Evolutionary conservation across 768 basidiomycete genomes (phyloP).

Genomic region (Tylopilus cervinicoccineus): DNA sequence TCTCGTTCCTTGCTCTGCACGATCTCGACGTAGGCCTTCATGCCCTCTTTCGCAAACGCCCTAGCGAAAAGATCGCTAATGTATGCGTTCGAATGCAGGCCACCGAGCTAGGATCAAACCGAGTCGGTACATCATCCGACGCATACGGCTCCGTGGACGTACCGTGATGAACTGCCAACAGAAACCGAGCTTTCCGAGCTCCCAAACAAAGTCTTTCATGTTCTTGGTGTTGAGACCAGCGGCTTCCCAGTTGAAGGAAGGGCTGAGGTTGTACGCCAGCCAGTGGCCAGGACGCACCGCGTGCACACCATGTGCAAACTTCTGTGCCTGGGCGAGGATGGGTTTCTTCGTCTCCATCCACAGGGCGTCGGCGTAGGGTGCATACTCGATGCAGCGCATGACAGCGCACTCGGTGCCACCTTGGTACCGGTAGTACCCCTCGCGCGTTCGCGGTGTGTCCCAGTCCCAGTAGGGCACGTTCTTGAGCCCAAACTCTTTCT

Average conservation of each 20-base stretch:
- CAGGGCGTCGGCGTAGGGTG: conserved; percentile 86
- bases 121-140: conserved; percentile 3
- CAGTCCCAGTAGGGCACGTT: conserved; percentile 87
- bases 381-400: conserved; percentile 87
- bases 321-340: conserved; percentile 84
- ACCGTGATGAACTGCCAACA: conserved; percentile 99
- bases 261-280: conserved; percentile 95
- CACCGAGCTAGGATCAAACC: conserved; percentile 65
- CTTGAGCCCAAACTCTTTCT: conserved; percentile 72
- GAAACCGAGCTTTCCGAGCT: conserved; percentile 92
- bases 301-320: conserved; percentile 89
- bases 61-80: conserved; percentile 92
- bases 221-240: conserved; percentile 83
- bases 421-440: conserved; percentile 96
- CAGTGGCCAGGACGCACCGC: conserved; percentile 82
- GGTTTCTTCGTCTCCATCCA: conserved; percentile 99
- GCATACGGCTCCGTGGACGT: conserved; percentile 24
- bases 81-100: conserved; percentile 95
- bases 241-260: conserved; percentile 92
- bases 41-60: conserved; percentile 88
- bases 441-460: conserved; percentile 90
- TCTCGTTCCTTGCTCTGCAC: conserved; percentile 91
- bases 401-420: conserved; percentile 95
- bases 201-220: conserved; percentile 89
- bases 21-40: conserved; percentile 98